Conservation (phyloP, 2,329 filamentous ascomycete genomes). For the Penicillium sp. region DNA sequence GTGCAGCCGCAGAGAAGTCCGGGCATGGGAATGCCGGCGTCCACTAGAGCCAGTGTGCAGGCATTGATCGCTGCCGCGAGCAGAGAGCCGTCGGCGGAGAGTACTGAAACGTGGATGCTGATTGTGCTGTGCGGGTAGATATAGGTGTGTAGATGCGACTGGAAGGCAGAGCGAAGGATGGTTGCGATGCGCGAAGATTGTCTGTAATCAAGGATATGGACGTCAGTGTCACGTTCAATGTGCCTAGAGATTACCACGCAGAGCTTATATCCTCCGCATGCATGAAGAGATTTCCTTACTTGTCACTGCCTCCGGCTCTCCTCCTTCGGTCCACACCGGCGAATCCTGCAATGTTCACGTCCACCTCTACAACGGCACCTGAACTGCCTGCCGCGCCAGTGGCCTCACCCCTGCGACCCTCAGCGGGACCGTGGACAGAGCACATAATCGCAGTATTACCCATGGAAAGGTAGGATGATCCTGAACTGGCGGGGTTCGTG, state of each 20-base stretch:
- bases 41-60: conserved; percentile 81
- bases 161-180: conserved; percentile 71
- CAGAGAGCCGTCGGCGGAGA: conserved; percentile 83
- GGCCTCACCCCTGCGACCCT: conserved; percentile 53
- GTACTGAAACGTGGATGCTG: conserved; percentile 74
- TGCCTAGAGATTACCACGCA: background rate
- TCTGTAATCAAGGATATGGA: conserved; percentile 43
- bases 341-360: conserved; percentile 81
- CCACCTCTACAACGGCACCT: conserved; percentile 68
- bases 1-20: conserved; percentile 88
- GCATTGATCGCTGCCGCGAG: conserved; percentile 89
- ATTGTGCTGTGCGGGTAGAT: conserved; percentile 87
- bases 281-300: conserved; percentile 51
- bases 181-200: conserved; percentile 59
- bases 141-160: conserved; percentile 73
- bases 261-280: background rate
- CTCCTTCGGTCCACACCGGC: conserved; percentile 79
- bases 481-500: conserved; percentile 87
- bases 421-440: conserved; percentile 78
- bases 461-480: conserved; percentile 90
- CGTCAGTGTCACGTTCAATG: background rate
- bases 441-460: conserved; percentile 97
- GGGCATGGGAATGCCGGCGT: conserved; percentile 92
- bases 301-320: conserved; percentile 64
- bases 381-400: conserved; percentile 43